These are phyloP conservation scores for Paxillus rubicundulus DNA, from an alignment of 768 basidiomycete genomes.

Conservation along the genomic window DNA sequence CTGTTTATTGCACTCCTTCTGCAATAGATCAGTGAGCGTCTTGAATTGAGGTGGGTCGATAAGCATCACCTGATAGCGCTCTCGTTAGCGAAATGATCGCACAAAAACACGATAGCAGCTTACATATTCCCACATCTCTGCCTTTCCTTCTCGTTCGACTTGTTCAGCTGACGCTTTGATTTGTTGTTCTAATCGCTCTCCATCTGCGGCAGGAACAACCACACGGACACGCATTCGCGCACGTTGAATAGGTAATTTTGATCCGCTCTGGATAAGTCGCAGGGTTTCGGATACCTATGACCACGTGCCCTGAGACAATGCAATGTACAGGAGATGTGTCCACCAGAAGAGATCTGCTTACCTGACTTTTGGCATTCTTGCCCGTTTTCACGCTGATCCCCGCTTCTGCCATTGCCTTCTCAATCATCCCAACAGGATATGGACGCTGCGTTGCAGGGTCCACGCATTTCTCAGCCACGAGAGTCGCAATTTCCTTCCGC, in stretches of 20 bases:
- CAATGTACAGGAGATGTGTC: neutral
- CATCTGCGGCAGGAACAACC: conserved; percentile 64
- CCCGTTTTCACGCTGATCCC: conserved; percentile 87
- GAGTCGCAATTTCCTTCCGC: conserved; percentile 86
- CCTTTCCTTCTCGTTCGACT: conserved; percentile 79
- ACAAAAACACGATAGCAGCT: conserved; percentile 29
- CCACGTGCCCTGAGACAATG: neutral
- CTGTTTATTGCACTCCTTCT: conserved; percentile 87
- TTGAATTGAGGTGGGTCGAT: conserved; percentile 94
- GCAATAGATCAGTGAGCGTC: conserved; percentile 82
- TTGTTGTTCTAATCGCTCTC: conserved; percentile 65
- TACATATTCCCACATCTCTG: conserved; percentile 86
- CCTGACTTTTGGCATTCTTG: conserved; percentile 95
- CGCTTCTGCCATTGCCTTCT: conserved; percentile 95
- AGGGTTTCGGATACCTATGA: conserved; percentile 86
- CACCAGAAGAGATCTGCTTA: conserved; percentile 27
- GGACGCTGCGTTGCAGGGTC: conserved; percentile 88
- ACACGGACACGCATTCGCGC: conserved; percentile 91
- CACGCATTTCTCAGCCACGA: conserved; percentile 94
- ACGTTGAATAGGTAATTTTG: conserved; percentile 88
- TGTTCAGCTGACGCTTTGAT: conserved; percentile 73
- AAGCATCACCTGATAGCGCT: conserved; percentile 65
- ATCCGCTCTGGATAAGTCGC: conserved; percentile 74
- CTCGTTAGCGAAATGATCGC: conserved; percentile 10
- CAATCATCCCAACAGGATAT: conserved; percentile 93